Percentiles rank a stretch among this genome's conserved stretches.
phyloP scores from a whole-genome alignment of 192 early-diverging fungal species.

The Coemansia biformis region DNA sequence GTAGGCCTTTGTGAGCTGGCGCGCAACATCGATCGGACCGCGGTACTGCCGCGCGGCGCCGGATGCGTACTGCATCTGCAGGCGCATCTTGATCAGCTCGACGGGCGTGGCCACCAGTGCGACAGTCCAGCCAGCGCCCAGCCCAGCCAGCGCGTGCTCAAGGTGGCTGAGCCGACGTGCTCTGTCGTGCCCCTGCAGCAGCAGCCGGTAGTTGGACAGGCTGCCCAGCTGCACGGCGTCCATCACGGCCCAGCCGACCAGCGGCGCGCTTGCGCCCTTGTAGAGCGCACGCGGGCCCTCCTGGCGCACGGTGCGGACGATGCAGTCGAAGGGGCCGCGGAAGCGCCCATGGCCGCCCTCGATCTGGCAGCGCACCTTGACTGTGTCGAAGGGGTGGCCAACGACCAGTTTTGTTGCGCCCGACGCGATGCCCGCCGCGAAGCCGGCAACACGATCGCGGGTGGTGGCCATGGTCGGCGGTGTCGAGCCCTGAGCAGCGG shows the following conservation, averaged over 20 bases:
- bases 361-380: conserved; percentile 77
- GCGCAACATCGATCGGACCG: conserved; percentile 82
- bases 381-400: conserved; percentile 79
- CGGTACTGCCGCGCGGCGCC: conserved; percentile 63
- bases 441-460: conserved; percentile 58
- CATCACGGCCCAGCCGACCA: conserved; percentile 90
- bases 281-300: conserved; percentile 77
- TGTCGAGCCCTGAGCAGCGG: conserved; percentile 1
- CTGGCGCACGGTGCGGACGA: conserved; percentile 58
- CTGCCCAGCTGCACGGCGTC: conserved; percentile 72
- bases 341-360: conserved; percentile 64
- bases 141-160: conserved; percentile 66
- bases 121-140: conserved; percentile 71
- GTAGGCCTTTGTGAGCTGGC: conserved; percentile 66
- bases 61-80: conserved; percentile 72
- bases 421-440: conserved; percentile 65
- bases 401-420: conserved; percentile 74
- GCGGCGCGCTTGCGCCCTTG: conserved; percentile 87
- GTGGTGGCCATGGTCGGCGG: conserved; percentile 34
- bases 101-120: conserved; percentile 77
- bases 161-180: conserved; percentile 56
- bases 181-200: conserved; percentile 61
- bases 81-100: conserved; percentile 66
- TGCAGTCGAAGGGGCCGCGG: conserved; percentile 66
- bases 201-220: conserved; percentile 71